Percentiles rank a stretch among this genome's conserved stretches.
Conservation (phyloP, 768 basidiomycete species). For the Peribolospora kevripleyi region DNA sequence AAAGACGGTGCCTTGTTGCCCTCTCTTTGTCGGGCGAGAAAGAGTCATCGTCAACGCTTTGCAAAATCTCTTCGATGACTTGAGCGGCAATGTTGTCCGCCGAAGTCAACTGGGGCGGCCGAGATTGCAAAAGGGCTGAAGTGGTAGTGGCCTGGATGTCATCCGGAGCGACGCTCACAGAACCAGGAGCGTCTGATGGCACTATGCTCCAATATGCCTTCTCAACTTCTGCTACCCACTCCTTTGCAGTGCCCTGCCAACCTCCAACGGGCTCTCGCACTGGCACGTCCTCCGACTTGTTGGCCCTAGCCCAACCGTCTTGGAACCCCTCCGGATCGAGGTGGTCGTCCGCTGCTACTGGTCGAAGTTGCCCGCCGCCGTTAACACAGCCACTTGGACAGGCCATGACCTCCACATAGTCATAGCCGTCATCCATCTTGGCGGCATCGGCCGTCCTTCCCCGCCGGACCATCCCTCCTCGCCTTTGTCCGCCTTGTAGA, state of each 20-base stretch:
- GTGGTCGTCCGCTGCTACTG: constrained; percentile 6
- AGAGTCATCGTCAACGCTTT: background rate
- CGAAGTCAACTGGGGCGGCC: no score
- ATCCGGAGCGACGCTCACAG: background rate
- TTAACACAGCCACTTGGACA: constrained; percentile 95
- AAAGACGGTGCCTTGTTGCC: background rate
- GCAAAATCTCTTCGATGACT: background rate
- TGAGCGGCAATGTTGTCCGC: background rate
- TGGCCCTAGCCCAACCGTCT: constrained; percentile 14
- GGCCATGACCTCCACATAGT: constrained; percentile 96
- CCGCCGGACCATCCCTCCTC: constrained; percentile 12
- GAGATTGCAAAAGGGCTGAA: no score
- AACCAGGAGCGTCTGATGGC: constrained; percentile 3
- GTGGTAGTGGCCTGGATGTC: no score
- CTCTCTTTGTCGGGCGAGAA: background rate
- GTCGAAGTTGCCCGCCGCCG: constrained; percentile 63
- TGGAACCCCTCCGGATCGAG: background rate
- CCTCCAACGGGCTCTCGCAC: constrained; percentile 8
- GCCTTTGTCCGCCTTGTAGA: constrained; percentile 20
- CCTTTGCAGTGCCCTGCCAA: constrained; percentile 7
- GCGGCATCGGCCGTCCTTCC: constrained; percentile 13
- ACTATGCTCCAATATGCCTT: constrained; percentile 9
- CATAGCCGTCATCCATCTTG: constrained; percentile 31
- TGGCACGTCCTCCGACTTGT: constrained; percentile 1
- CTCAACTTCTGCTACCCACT: constrained; percentile 14